These are phyloP conservation scores for Acer saccharum DNA, from an alignment of 345 rosid genomes.

Conservation along the genomic window DNA sequence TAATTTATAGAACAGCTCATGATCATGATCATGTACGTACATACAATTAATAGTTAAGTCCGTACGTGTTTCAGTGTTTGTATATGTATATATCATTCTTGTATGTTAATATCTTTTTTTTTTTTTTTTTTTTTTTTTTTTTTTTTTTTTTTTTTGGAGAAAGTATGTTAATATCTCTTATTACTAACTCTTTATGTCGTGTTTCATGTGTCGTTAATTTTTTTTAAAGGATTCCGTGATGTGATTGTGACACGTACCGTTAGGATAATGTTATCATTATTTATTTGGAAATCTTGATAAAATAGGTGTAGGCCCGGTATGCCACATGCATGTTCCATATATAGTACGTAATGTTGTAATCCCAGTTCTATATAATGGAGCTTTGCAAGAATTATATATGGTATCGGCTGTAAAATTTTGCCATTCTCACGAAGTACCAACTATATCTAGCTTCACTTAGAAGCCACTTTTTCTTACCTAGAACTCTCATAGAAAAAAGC, in stretches of 20 bases:
- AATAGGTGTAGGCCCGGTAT: not conserved
- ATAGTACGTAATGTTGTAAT: not conserved
- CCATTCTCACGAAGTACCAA: not conserved
- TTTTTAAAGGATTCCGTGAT: not conserved
- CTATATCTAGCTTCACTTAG: not conserved
- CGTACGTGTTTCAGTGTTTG: too few relatives aligned
- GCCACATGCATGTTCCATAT: not conserved
- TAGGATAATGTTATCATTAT: too few relatives aligned
- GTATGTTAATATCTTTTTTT: not conserved
- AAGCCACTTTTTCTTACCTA: constrained; percentile 4
- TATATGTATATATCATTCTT: too few relatives aligned
- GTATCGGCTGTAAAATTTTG: not conserved
- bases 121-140: too few relatives aligned
- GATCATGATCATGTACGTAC: too few relatives aligned
- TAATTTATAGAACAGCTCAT: too few relatives aligned
- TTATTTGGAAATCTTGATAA: not conserved
- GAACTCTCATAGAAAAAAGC: not conserved
- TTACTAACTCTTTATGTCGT: not conserved
- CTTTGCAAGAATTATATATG: not conserved
- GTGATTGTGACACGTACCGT: not conserved
- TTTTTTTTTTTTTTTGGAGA: too few relatives aligned
- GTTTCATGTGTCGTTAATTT: not conserved
- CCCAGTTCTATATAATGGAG: not conserved
- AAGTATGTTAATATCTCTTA: not conserved
- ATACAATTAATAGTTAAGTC: too few relatives aligned